Base-by-base conservation (phyloP, 176 grass and related monocot genomes). In the Oryza brachyantha region DNA sequence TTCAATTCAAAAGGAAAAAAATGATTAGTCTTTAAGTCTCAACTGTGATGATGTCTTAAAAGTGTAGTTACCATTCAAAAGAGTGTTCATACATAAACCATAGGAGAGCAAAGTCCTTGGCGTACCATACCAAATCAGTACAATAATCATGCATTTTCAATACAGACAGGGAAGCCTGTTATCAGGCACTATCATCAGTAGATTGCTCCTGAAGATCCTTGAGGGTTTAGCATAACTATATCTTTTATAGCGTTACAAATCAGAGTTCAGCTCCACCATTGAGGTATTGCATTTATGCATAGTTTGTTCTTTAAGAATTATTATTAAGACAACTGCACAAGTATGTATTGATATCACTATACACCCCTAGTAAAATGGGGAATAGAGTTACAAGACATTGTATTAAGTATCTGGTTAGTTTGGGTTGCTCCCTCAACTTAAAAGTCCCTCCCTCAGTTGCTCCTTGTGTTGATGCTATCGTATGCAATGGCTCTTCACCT, bases 311-410 rank as follows among this genome's bases (percentile, higher is more conserved):
- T 45, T 60, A 26, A 65, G 32, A 65, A 17, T 64, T 61, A 26
- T 55, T 43, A 62, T 58, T 38, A 63, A 60, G 14, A 74, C 68
- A 68, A 69, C 81, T 88, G 81, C 76, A 88, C 64, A 80, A 39
- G 59, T 58, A 52, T 64, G 41, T 68, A 32, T 57, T 36, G 7
- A 31, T 68, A 25, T 31, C 57, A 71, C 86, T 89, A 75, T 89
- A 89, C 82, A 89, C 45, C 64, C 66, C 29, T 26, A 38, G 39
- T 52, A 19, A 32, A 65, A 10, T n/a, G 25, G 55, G 24, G 7
- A 61, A 84, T 6, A 36, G 6, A 36, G 6, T 63, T 84, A 80
- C 86, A 84, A 61, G 10, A 66, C 55, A 8, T 3, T 39, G 29
- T 81, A 27, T 79, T 2, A 3, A 79, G 26, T 21, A 52, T 22